Evolutionary conservation across 768 basidiomycete species (phyloP).

Genomic region (Boletales sp.): DNA sequence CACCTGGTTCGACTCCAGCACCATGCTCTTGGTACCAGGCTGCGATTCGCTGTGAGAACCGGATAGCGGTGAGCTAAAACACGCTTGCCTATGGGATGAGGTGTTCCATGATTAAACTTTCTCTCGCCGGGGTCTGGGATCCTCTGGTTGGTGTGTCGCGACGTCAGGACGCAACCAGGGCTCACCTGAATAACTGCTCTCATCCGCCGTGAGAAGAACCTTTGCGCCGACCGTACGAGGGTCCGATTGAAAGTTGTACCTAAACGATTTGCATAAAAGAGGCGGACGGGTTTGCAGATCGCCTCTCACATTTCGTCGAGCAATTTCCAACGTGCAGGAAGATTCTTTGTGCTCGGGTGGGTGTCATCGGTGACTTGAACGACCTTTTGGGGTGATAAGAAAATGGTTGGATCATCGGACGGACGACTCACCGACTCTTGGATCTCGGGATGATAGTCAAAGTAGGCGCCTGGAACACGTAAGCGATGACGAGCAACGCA

Average conservation of each 20-base stretch:
- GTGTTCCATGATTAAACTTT: constrained; percentile 61
- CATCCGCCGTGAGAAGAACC: constrained; percentile 63
- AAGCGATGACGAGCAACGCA: background rate
- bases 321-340: constrained; percentile 51
- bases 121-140: constrained; percentile 28
- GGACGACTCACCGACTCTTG: constrained; percentile 54
- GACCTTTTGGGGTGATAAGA: constrained; percentile 36
- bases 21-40: constrained; percentile 85
- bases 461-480: constrained; percentile 48
- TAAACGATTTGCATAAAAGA: constrained; percentile 21
- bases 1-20: constrained; percentile 52
- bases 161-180: constrained; percentile 1
- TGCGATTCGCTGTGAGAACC: constrained; percentile 24
- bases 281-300: background rate
- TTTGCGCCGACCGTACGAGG: constrained; percentile 60
- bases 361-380: constrained; percentile 52
- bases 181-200: constrained; percentile 58
- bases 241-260: constrained; percentile 73
- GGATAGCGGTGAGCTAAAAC: background rate
- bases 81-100: constrained; percentile 70
- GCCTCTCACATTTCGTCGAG: constrained; percentile 56
- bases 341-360: constrained; percentile 59
- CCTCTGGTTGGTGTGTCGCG: background rate
- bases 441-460: constrained; percentile 66
- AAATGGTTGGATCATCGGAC: background rate